Evolutionary conservation across 805 yeast species (phyloP), one percentile per base, ranked within the genome.

Genomic region (Suhomyces tanzawaensis): DNA sequence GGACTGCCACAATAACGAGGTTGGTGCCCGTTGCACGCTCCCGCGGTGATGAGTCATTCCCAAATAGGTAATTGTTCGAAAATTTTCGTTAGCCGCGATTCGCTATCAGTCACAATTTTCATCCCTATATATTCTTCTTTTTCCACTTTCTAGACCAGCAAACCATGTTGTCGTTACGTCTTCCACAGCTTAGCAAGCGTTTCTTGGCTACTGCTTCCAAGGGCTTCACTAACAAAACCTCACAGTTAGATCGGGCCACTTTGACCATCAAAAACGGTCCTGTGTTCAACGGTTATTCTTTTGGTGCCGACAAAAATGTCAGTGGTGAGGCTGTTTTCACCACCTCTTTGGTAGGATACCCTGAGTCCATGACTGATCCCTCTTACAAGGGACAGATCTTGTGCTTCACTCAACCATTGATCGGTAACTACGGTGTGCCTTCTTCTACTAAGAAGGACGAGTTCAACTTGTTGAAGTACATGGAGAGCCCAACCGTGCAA

Each of bases 321-420:
- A 82, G 95, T 42, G 99, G 99, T 47, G 99, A 93, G 66, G 95
- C 96, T 21, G 99, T 95, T 31, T 93, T 93, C 72, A 88, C 97
- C 33, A 95, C 99, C 23, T 93, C 97, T 6, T 74, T 95, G 63
- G 99, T 93, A 9, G 99, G 99, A 14, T 93, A 93, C 66, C 98
- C 99, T 13, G 99, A 93, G 65, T 86, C 96, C 7, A 89, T 93
- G 95, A 93, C 99, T 16, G 99, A 93, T 64, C 99, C 99, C 26
- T 89, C 97, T 5, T 93, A 93, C 65, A 82, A 81, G 53, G 99
- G 99, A 36, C 99, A 93, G 71, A 93, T 93, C 51, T 78, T 93
- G 49, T 95, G 93, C 44, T 87, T 93, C 69, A 93, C 99, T 6
- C 97, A 89, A 66, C 99, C 99, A 16, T 74, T 93, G 58, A 88